A percentile compares a stretch with the other conserved stretches of the same genome.
These are phyloP conservation scores for Leccinum broughii DNA, from an alignment of 768 basidiomycete genomes.

Conservation along the genomic window DNA sequence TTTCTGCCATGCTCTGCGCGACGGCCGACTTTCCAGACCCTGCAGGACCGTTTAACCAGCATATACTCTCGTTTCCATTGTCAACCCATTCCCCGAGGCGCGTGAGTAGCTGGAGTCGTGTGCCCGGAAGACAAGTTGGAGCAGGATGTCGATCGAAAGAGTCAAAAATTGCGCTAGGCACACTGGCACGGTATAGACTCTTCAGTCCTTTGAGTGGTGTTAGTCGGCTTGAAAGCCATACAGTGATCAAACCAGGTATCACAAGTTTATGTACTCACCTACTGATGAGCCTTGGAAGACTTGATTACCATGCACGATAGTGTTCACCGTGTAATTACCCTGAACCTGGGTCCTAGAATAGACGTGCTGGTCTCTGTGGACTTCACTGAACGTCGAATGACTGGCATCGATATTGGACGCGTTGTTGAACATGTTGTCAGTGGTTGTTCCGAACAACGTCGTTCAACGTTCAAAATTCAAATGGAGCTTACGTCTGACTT, in stretches of 20 bases:
- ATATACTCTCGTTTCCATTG: conserved; percentile 7
- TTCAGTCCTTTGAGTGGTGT: conserved; percentile 14
- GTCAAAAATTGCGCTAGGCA: conserved; percentile 18
- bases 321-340: conserved; percentile 16
- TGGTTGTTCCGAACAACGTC: no score
- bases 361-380: conserved; percentile 19
- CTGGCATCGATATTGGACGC: conserved; percentile 21
- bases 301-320: conserved; percentile 24
- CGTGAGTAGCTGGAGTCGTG: conserved; percentile 17
- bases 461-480: no score
- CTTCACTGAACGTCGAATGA: conserved; percentile 23
- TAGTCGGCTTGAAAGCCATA: neutral
- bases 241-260: neutral
- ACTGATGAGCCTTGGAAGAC: conserved; percentile 9
- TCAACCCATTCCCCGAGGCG: conserved; percentile 19
- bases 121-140: conserved; percentile 21
- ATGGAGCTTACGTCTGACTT: no score
- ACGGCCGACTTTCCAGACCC: conserved; percentile 29
- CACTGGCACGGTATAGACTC: conserved; percentile 13
- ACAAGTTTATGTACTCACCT: conserved; percentile 6
- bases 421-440: conserved; percentile 19
- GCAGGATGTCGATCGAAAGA: conserved; percentile 22
- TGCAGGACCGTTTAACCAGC: conserved; percentile 27
- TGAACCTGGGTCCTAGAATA: conserved; percentile 10
- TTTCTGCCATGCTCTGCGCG: conserved; percentile 31